Conservation (phyloP, 345 rosid species). For the Heritiera fomes region DNA sequence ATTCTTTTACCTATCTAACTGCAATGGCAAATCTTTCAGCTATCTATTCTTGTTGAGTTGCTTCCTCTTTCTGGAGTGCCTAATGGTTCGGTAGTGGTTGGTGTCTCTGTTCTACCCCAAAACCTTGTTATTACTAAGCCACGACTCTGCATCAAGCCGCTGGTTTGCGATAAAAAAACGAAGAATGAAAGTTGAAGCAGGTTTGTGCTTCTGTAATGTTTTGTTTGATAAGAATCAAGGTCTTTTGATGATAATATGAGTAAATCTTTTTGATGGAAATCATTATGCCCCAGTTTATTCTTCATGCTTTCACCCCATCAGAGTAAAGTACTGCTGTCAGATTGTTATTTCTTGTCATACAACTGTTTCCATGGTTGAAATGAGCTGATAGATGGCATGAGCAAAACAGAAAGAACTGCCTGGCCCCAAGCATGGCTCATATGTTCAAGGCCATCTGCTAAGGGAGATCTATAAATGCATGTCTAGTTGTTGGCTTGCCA, state of each 20-base stretch:
- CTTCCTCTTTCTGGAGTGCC: slow-evolving; percentile 80
- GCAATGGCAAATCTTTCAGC: slow-evolving; percentile 43
- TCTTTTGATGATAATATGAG: background rate
- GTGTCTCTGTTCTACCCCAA: slow-evolving; percentile 75
- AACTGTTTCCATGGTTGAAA: background rate
- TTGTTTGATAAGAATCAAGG: background rate
- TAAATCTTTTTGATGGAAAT: background rate
- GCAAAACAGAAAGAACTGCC: background rate
- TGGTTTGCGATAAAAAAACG: slow-evolving; percentile 47
- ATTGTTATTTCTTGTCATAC: background rate
- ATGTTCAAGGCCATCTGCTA: background rate
- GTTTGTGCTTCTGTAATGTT: background rate
- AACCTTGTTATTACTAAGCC: slow-evolving; percentile 78
- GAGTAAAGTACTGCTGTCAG: background rate
- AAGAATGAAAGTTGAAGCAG: slow-evolving; percentile 33
- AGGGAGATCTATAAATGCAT: background rate
- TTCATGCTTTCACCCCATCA: background rate
- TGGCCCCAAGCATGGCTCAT: background rate
- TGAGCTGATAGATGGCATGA: background rate
- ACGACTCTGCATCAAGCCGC: slow-evolving; percentile 49
- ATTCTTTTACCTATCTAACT: background rate
- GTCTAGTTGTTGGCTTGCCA: background rate
- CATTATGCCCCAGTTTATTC: background rate
- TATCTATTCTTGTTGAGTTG: slow-evolving; percentile 77
- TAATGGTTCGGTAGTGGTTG: slow-evolving; percentile 57